Conservation (phyloP, 192 early-diverging fungal genomes). For the Podila epigama region DNA sequence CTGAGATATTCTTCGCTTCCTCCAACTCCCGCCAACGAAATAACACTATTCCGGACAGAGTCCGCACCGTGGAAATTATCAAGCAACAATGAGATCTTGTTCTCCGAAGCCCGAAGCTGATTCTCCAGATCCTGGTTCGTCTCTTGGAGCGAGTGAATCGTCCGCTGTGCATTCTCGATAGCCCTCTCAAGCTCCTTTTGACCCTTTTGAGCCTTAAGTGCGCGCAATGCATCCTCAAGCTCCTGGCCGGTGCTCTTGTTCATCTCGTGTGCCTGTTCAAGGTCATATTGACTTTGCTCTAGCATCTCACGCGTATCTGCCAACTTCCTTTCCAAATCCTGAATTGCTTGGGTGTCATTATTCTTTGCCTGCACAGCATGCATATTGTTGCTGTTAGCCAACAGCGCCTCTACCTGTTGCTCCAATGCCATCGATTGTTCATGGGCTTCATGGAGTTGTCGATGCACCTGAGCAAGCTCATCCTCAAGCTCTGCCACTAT, state of each 20-base stretch:
- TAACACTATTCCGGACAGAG: conserved; percentile 35
- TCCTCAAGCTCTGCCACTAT: conserved; percentile 17
- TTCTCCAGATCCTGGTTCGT: conserved; percentile 40
- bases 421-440: conserved; percentile 13
- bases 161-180: conserved; percentile 22
- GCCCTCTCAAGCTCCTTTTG: conserved; percentile 18
- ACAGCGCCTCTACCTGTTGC: conserved; percentile 1
- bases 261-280: conserved; percentile 37
- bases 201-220: conserved; percentile 16
- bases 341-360: too few species aligned
- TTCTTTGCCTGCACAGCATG: not conserved
- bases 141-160: conserved; percentile 13
- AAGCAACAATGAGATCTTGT: conserved; percentile 41
- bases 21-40: conserved; percentile 3
- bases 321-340: conserved; percentile 17
- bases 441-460: conserved; percentile 20
- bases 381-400: not conserved
- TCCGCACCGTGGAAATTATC: conserved; percentile 36
- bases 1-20: not conserved
- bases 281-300: conserved; percentile 16
- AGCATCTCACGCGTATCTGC: conserved; percentile 8
- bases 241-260: conserved; percentile 40
- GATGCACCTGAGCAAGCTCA: conserved; percentile 31
- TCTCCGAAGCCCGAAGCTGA: conserved; percentile 38
- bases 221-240: conserved; percentile 33